Percentiles rank a stretch among this genome's conserved stretches.
Evolutionary conservation across 495 filamentous ascomycete species (phyloP).

Genomic region (Penicillium macrosclerotiorum): DNA sequence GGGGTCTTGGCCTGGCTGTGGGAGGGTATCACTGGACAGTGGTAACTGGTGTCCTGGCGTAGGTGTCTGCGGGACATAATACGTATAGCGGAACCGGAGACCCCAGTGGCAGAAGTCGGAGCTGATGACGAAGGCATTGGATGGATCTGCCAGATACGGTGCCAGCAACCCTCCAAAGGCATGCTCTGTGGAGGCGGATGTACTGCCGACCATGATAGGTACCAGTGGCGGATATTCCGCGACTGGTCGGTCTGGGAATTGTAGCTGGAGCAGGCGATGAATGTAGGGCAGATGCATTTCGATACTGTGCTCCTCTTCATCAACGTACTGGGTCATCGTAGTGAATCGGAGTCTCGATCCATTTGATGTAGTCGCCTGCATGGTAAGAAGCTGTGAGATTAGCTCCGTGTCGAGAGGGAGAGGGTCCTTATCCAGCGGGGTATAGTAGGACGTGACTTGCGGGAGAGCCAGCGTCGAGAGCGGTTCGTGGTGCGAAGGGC

Average conservation of each 20-base stretch:
- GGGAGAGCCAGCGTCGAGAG: constrained; percentile 77
- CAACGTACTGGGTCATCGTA: constrained; percentile 65
- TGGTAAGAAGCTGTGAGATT: constrained; percentile 59
- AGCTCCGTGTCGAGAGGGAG: constrained; percentile 69
- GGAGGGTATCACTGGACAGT: constrained; percentile 38
- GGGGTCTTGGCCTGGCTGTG: constrained; percentile 36
- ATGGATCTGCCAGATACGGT: constrained; percentile 72
- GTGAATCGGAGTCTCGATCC: constrained; percentile 55
- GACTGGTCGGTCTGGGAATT: constrained; percentile 34
- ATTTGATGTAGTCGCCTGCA: constrained; percentile 32
- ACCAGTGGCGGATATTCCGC: constrained; percentile 69
- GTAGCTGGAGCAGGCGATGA: constrained; percentile 66
- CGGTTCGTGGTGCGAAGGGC: constrained; percentile 88
- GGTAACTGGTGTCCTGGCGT: constrained; percentile 40
- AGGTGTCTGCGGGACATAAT: constrained; percentile 60
- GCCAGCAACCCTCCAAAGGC: constrained; percentile 69
- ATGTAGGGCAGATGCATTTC: constrained; percentile 97
- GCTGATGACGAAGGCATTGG: constrained; percentile 80
- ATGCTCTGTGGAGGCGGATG: constrained; percentile 61
- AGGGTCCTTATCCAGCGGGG: constrained; percentile 76
- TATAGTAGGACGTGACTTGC: constrained; percentile 70
- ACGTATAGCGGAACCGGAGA: constrained; percentile 78
- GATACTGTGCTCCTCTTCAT: constrained; percentile 90
- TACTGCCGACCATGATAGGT: constrained; percentile 86
- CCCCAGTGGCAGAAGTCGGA: constrained; percentile 99